Base-by-base conservation (phyloP, 2,329 filamentous ascomycete species). In the Byssothecium circinans region DNA sequence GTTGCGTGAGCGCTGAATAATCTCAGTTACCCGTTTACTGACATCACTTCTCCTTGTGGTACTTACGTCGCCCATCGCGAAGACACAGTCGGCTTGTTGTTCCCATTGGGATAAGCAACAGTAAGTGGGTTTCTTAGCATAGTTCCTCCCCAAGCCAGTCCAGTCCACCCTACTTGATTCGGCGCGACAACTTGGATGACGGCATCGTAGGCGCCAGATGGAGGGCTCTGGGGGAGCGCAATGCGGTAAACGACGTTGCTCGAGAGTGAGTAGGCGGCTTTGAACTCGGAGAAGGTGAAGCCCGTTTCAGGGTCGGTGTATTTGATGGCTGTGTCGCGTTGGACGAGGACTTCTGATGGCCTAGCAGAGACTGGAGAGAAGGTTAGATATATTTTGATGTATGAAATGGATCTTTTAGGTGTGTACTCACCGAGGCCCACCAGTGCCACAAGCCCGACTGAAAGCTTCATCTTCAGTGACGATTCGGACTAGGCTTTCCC, bases 201-300 rank as follows among this genome's bases (percentile, higher is more conserved):
- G 23, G 58, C 35, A 44, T 66, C 61, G 43, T 62, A 68, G 1
- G 60, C 41, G 11, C 51, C 52, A 19, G 57, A 37, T 4, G 54
- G 49, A 1, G 60, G 53, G 32, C 51, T 53, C 33, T 49, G 55
- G 3, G 65, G 64, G 10, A 60, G 51, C 7, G 65, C 65, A 29
- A 67, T 59, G 37, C 65, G 64, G 45, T 60, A 65, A 30, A 61
- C 49, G 27, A 68, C 60, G 44, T 57, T 65, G 37, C 52, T 34
- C 1, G 52, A 41, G 6, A 68, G 58, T 5, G 61, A 54, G 35
- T 61, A 64, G 14, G 60, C 57, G n/a, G 58, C 64, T 14, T 56
- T 61, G 40, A 58, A 62, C 36, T 68, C 61, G 18, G 64, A 65
- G 50, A 67, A 67, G 7, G 62, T 65, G 47, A 68, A 68, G 40